A percentile compares a stretch with the other conserved stretches of the same genome.
Conservation (phyloP, 495 filamentous ascomycete species). For the Penicillium cataractarum region DNA sequence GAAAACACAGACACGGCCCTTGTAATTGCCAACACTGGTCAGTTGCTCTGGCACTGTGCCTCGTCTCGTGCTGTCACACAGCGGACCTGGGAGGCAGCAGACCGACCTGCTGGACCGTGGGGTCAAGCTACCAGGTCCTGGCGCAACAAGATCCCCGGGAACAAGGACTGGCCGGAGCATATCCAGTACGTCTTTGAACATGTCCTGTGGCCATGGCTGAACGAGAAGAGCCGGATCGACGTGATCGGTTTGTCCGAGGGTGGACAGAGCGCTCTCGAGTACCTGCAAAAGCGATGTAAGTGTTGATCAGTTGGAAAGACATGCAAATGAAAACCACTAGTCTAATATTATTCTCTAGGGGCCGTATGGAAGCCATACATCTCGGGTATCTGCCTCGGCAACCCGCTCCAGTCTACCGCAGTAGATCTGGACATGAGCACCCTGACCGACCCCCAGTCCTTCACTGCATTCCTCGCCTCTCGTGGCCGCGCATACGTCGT, state of each 20-base stretch:
- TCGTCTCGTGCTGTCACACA: conserved; percentile 57
- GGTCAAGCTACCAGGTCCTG: conserved; percentile 35
- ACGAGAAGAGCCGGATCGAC: conserved; percentile 56
- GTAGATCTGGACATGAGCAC: conserved; percentile 23
- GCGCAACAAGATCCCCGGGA: conserved; percentile 60
- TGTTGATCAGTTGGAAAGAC: neutral
- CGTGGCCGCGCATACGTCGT: conserved; percentile 64
- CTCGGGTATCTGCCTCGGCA: conserved; percentile 38
- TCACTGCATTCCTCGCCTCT: conserved; percentile 45
- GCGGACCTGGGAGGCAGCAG: conserved; percentile 53
- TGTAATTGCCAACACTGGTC: conserved; percentile 72
- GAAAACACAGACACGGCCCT: conserved; percentile 39
- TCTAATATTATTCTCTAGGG: conserved; percentile 29
- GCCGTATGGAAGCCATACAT: conserved; percentile 36
- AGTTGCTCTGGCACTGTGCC: conserved; percentile 68
- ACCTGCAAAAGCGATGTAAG: conserved; percentile 61
- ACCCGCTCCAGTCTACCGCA: conserved; percentile 33
- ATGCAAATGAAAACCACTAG: neutral
- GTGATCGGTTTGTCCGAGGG: conserved; percentile 66
- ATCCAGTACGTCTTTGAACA: conserved; percentile 64
- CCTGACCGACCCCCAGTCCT: conserved; percentile 23
- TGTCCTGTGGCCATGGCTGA: conserved; percentile 52
- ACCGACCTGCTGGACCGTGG: conserved; percentile 56
- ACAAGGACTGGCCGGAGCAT: conserved; percentile 57
- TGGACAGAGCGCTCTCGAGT: conserved; percentile 54